phyloP scores from a whole-genome alignment of 805 yeast species.

The Yamadazyma olivae region DNA sequence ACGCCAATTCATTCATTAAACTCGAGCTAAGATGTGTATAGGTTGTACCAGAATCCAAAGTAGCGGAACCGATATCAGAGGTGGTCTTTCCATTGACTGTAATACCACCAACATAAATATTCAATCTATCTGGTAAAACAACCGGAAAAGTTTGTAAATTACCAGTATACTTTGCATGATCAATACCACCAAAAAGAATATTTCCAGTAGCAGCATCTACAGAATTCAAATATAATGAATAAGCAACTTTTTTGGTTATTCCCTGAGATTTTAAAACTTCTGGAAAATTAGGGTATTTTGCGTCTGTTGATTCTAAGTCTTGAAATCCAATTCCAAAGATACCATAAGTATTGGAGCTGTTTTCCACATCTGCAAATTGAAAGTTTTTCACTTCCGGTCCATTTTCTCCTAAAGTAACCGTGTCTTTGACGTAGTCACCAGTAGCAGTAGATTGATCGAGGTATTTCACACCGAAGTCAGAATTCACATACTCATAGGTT shows the following conservation, averaged over 20 bases:
- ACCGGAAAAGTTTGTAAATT: constrained; percentile 21
- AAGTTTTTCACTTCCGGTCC: constrained; percentile 40
- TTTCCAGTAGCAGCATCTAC: constrained; percentile 22
- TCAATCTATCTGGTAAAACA: constrained; percentile 9
- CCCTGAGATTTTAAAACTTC: constrained; percentile 27
- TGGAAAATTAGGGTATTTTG: constrained; percentile 30
- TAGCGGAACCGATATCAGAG: too few relatives aligned
- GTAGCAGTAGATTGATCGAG: constrained; percentile 40
- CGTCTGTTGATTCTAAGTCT: constrained; percentile 59
- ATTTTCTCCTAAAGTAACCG: constrained; percentile 46
- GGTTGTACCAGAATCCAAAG: constrained; percentile 20
- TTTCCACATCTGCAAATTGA: constrained; percentile 72
- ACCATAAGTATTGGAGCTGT: constrained; percentile 52
- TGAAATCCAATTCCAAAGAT: constrained; percentile 71
- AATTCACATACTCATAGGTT: constrained; percentile 29
- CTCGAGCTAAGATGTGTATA: constrained; percentile 15
- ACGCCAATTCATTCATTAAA: constrained; percentile 4
- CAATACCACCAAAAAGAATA: constrained; percentile 42
- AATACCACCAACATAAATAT: constrained; percentile 15
- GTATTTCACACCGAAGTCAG: constrained; percentile 42
- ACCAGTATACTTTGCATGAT: constrained; percentile 37
- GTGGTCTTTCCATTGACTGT: constrained; percentile 6
- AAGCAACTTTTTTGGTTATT: constrained; percentile 26
- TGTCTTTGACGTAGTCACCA: constrained; percentile 63
- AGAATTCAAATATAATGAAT: constrained; percentile 29